Evolutionary conservation across 306 rosid species (phyloP), one percentile per base, ranked within the genome.

Genomic region (Lagenaria siceraria): DNA sequence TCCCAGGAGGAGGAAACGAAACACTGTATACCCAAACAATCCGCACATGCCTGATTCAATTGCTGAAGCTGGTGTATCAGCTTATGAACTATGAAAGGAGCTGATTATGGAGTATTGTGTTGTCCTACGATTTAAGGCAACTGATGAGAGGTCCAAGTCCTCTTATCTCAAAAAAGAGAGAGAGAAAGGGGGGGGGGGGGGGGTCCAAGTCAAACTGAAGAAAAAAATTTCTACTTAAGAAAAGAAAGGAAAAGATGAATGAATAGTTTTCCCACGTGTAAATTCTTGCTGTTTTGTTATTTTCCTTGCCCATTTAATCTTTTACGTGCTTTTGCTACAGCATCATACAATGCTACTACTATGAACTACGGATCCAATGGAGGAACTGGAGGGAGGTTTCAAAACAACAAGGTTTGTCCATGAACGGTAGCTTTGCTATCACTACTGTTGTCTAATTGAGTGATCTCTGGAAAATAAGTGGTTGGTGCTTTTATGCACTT

Each of bases 291-390:
- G 84, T 89, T 87, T 84, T 38, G 90, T 91, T 82, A 88, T 79
- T 78, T 91, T 87, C 80, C 85, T 87, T 81, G 43, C 90, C 76
- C 72, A 84, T 81, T 87, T 88, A 86, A 52, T 73, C 22, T 52
- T 29, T 86, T 89, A 87, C 92, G 88, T 88, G 87, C 90, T 86
- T 91, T 89, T 88, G 87, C 91, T 82, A 84, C 96, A 84, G 88
- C 92, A 8, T 76, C 91, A 8, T 89, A 89, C 82, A 90, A 87
- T 81, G 74, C 87, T 75, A n/a, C n/a, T n/a, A n/a, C n/a, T n/a
- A 64, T 83, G 83, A 83, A 80, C 82, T 88, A 90, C 78, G 90
- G 91, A 83, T 74, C 90, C 68, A 90, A 95, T 81, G 97, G 92
- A 59, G 58, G 58, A 53, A 87, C 80, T 83, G 96, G 90, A 74